Conservation (phyloP, 768 basidiomycete genomes). For the Tephrocybe rancida region DNA sequence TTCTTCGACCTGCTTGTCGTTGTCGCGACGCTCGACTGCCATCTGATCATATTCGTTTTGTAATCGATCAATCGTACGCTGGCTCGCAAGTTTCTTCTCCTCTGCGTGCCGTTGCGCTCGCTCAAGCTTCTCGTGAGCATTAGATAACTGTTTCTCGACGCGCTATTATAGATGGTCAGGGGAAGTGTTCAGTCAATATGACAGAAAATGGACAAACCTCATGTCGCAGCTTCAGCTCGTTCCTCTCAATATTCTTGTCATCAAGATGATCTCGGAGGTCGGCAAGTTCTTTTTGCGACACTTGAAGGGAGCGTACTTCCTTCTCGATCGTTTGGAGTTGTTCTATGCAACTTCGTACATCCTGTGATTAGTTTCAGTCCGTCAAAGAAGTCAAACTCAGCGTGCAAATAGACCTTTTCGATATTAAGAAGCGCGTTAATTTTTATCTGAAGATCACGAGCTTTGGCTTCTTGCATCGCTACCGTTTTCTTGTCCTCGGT, state of each 20-base stretch:
- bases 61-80: constrained; percentile 72
- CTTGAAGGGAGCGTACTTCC: constrained; percentile 64
- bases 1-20: constrained; percentile 79
- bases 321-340: constrained; percentile 76
- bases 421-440: constrained; percentile 69
- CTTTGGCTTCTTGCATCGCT: constrained; percentile 68
- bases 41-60: constrained; percentile 81
- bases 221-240: constrained; percentile 64
- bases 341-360: constrained; percentile 70
- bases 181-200: not conserved
- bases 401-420: constrained; percentile 61
- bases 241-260: constrained; percentile 74
- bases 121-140: constrained; percentile 83
- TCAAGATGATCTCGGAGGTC: constrained; percentile 71
- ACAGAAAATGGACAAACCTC: constrained; percentile 48
- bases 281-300: constrained; percentile 65
- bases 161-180: constrained; percentile 50
- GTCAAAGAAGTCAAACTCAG: not conserved
- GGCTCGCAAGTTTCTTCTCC: constrained; percentile 75
- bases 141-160: constrained; percentile 74
- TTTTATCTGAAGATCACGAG: constrained; percentile 76
- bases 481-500: constrained; percentile 73
- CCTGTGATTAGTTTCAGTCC: constrained; percentile 40
- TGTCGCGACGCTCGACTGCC: constrained; percentile 73
- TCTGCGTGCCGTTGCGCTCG: constrained; percentile 79